These are phyloP conservation scores for Nemania sp. DNA, from an alignment of 2,329 filamentous ascomycete genomes.

Conservation along the genomic window DNA sequence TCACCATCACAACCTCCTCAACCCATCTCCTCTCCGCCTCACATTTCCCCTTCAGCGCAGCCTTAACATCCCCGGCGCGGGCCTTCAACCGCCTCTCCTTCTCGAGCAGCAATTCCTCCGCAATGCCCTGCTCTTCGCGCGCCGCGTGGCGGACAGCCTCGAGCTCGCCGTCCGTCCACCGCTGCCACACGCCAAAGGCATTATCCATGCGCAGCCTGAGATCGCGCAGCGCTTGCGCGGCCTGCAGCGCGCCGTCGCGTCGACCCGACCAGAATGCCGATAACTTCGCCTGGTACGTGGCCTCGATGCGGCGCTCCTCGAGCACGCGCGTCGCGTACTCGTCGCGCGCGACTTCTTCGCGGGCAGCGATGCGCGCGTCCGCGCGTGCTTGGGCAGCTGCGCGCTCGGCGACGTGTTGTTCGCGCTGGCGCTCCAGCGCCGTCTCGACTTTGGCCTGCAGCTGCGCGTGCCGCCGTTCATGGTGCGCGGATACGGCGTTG, in stretches of 20 bases:
- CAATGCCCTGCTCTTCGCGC: conserved; percentile 46
- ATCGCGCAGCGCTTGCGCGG: conserved; percentile 40
- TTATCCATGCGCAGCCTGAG: conserved; percentile 48
- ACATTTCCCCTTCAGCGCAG: conserved; percentile 41
- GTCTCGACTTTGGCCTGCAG: conserved; percentile 32
- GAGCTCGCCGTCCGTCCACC: conserved; percentile 47
- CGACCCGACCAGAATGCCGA: conserved; percentile 44
- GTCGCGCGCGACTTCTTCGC: conserved; percentile 41
- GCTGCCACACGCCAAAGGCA: conserved; percentile 46
- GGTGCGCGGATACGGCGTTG: conserved; percentile 40
- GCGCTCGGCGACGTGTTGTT: conserved; percentile 42
- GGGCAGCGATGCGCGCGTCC: conserved; percentile 38
- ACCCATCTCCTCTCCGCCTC: conserved; percentile 54
- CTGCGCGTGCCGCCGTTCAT: conserved; percentile 19
- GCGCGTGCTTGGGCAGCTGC: conserved; percentile 35
- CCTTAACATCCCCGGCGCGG: conserved; percentile 34
- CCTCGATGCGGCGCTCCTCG: conserved; percentile 49
- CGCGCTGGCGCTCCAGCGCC: conserved; percentile 38
- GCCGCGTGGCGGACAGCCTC: conserved; percentile 41
- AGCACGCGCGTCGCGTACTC: conserved; percentile 48
- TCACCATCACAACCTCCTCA: conserved; percentile 48
- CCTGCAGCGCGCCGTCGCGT: conserved; percentile 34
- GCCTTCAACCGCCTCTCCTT: conserved; percentile 39
- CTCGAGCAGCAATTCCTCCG: conserved; percentile 49
- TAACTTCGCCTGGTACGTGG: conserved; percentile 47